phyloP scores from a whole-genome alignment of 176 grass and related monocot species.

The Zoysia pacifica region DNA sequence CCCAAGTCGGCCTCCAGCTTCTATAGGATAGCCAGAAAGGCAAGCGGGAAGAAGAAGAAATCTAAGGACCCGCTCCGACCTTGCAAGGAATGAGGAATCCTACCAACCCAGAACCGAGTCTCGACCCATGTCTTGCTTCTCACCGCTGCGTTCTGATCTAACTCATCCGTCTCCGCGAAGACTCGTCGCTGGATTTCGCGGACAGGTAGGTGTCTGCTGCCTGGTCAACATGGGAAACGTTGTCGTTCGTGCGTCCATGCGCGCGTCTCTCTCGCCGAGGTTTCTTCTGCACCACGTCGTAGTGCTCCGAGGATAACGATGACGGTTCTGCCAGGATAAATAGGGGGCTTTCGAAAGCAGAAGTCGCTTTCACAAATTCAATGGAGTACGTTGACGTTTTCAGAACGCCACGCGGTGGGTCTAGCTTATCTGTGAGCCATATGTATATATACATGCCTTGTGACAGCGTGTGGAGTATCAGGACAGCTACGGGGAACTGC shows the following conservation, averaged over 20 bases:
- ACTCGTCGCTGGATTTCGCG: neutral
- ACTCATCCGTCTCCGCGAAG: neutral
- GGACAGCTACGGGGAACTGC: no score
- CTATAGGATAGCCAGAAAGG: neutral
- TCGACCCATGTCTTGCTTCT: neutral
- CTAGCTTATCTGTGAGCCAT: no score
- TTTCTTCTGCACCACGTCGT: neutral
- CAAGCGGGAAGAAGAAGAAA: neutral
- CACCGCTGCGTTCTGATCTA: neutral
- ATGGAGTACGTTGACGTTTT: neutral
- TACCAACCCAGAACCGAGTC: conserved; percentile 31
- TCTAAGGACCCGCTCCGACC: neutral
- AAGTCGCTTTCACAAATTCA: neutral
- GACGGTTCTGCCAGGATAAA: neutral
- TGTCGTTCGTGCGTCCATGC: neutral
- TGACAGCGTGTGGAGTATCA: no score
- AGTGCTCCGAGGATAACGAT: neutral
- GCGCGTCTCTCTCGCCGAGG: neutral
- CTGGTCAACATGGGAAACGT: neutral
- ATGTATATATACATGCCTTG: no score
- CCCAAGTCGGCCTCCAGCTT: neutral
- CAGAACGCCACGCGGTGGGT: neutral
- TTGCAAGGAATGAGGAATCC: neutral
- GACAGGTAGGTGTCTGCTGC: neutral
- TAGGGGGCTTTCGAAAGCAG: neutral